phyloP scores from a whole-genome alignment of 352 stramenopile species.

The Phytophthora pistaciae region DNA sequence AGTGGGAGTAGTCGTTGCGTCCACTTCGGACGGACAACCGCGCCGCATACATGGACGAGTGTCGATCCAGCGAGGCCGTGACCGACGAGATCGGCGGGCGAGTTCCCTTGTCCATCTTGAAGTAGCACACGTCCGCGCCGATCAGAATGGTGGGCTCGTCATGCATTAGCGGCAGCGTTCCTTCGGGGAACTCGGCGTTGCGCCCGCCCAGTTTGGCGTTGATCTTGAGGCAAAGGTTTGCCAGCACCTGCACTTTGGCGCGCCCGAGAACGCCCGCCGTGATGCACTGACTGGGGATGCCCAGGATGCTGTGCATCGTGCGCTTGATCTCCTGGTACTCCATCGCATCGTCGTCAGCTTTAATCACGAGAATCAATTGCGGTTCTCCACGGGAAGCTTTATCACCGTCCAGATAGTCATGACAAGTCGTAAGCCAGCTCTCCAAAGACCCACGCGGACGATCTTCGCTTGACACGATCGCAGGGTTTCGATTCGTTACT shows the following conservation, averaged over 20 bases:
- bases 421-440: not conserved
- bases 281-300: not conserved
- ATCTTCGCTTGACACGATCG: not conserved
- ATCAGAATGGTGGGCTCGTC: not conserved
- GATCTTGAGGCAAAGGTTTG: not conserved
- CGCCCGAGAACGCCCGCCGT: not conserved
- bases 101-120: not conserved
- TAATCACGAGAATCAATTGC: not conserved
- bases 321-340: not conserved
- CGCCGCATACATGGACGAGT: conserved; percentile 51
- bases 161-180: not conserved
- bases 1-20: not conserved
- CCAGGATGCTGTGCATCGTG: not conserved
- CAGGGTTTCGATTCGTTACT: not conserved
- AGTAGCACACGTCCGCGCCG: not conserved
- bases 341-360: not conserved
- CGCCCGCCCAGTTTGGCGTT: not conserved
- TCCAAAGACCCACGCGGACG: not conserved
- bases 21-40: conserved; percentile 31
- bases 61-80: conserved; percentile 55
- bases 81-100: not conserved
- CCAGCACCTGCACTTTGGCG: not conserved
- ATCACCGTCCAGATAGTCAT: not conserved
- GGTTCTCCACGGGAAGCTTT: not conserved
- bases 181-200: not conserved